Evolutionary conservation across 1,284 basidiomycete genomes (phyloP).

Genomic region (Cutaneotrichosporon curvatum): DNA sequence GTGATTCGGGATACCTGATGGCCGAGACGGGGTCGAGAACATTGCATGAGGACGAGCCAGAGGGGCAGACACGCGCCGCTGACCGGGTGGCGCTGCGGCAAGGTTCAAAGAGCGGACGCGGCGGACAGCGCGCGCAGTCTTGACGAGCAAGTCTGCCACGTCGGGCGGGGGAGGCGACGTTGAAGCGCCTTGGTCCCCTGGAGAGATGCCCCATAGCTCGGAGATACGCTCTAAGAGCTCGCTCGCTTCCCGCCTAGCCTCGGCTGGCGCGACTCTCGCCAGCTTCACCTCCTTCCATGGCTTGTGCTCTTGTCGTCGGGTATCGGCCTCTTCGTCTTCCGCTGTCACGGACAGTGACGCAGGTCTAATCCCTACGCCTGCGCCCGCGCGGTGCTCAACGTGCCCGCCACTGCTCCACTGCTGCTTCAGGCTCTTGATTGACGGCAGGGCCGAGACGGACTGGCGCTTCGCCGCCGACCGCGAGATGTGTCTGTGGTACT

Average conservation of each 20-base stretch:
- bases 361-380: slow-evolving; percentile 29
- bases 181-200: not conserved
- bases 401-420: slow-evolving; percentile 37
- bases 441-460: slow-evolving; percentile 41
- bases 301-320: slow-evolving; percentile 9
- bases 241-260: slow-evolving; percentile 27
- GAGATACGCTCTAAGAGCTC: slow-evolving; percentile 7
- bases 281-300: slow-evolving; percentile 41
- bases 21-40: slow-evolving; percentile 36
- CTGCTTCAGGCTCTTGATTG: slow-evolving; percentile 41
- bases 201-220: not conserved
- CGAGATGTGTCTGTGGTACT: slow-evolving; percentile 34
- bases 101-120: slow-evolving; percentile 27
- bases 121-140: slow-evolving; percentile 32
- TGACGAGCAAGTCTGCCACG: slow-evolving; percentile 8
- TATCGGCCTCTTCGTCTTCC: slow-evolving; percentile 33
- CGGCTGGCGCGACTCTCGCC: slow-evolving; percentile 21
- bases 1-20: slow-evolving; percentile 3
- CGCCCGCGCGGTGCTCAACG: slow-evolving; percentile 31
- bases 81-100: slow-evolving; percentile 5
- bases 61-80: slow-evolving; percentile 8
- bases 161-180: slow-evolving; percentile 1
- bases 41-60: not conserved
- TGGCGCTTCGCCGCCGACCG: slow-evolving; percentile 42
- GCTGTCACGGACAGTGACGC: slow-evolving; percentile 13